A percentile compares a stretch with the other conserved stretches of the same genome.
Evolutionary conservation across 2,329 filamentous ascomycete genomes (phyloP).

Genomic region (Graphium sp.): DNA sequence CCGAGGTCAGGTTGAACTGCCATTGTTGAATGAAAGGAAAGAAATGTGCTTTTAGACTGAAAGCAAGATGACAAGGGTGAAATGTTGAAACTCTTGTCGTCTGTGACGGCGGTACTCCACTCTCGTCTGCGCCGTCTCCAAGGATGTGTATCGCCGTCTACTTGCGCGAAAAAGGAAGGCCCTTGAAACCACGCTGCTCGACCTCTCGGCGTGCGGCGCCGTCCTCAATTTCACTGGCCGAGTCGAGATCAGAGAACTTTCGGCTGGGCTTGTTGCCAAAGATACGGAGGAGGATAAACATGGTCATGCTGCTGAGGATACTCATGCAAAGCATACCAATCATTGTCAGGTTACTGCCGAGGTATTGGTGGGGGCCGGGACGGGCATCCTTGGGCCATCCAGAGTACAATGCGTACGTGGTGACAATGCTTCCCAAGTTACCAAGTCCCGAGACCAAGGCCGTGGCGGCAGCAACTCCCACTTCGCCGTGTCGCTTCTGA

Average conservation of each 20-base stretch:
- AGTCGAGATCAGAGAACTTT: conserved; percentile 22
- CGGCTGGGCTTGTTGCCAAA: conserved; percentile 35
- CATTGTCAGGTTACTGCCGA: conserved; percentile 76
- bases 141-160: too few relatives aligned
- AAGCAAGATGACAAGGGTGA: too few relatives aligned
- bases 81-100: too few relatives aligned
- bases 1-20: too few relatives aligned
- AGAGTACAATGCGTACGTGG: conserved; percentile 77
- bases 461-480: conserved; percentile 73
- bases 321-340: conserved; percentile 68
- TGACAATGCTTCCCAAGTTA: conserved; percentile 72
- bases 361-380: conserved; percentile 54
- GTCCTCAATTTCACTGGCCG: conserved; percentile 32
- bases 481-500: conserved; percentile 75
- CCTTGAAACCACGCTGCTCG: conserved; percentile 39
- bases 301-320: conserved; percentile 53
- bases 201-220: conserved; percentile 42
- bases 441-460: conserved; percentile 77
- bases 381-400: conserved; percentile 66
- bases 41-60: too few relatives aligned
- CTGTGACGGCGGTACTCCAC: too few relatives aligned
- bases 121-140: too few relatives aligned
- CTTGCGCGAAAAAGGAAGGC: conserved; percentile 18
- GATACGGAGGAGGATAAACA: conserved; percentile 48
- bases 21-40: too few relatives aligned